Conservation (phyloP, 208 protist genomes). For the Phytomonas serpens region DNA sequence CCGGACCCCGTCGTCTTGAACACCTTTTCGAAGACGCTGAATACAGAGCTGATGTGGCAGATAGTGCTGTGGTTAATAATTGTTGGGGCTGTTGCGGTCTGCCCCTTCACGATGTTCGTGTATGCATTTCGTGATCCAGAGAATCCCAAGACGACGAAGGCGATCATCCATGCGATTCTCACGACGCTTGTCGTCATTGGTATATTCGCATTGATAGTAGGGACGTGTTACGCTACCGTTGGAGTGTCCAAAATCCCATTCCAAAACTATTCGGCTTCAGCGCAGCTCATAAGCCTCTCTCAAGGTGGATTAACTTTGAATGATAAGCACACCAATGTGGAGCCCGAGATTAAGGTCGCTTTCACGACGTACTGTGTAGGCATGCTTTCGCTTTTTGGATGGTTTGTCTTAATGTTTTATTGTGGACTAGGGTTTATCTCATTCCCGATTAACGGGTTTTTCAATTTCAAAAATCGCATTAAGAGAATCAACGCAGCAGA, state of each 20-base stretch:
- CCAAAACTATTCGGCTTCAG: conserved; percentile 22
- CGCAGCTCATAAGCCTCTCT: conserved; percentile 22
- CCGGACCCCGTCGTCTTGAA: conserved; percentile 47
- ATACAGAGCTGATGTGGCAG: conserved; percentile 83
- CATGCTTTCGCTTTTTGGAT: conserved; percentile 74
- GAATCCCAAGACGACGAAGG: conserved; percentile 35
- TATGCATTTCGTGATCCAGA: conserved; percentile 91
- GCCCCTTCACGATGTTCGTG: conserved; percentile 90
- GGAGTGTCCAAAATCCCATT: conserved; percentile 39
- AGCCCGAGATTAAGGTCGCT: conserved; percentile 35
- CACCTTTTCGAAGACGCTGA: conserved; percentile 57
- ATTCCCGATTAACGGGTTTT: conserved; percentile 66
- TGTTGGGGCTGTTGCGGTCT: conserved; percentile 64
- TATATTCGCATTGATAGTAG: conserved; percentile 47
- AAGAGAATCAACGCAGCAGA: conserved; percentile 38
- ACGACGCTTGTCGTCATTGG: conserved; percentile 48
- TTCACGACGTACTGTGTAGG: conserved; percentile 80
- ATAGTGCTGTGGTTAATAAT: conserved; percentile 77
- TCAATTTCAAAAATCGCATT: conserved; percentile 36
- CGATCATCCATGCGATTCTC: conserved; percentile 64
- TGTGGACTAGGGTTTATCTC: conserved; percentile 88
- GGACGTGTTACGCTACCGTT: conserved; percentile 40
- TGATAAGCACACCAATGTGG: conserved; percentile 12
- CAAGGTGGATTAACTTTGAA: conserved; percentile 13
- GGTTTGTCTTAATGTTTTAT: conserved; percentile 90